A percentile compares a stretch with the other conserved stretches of the same genome.
These are phyloP conservation scores for Acarospora socialis DNA, from an alignment of 2,329 filamentous ascomycete genomes.

Conservation along the genomic window DNA sequence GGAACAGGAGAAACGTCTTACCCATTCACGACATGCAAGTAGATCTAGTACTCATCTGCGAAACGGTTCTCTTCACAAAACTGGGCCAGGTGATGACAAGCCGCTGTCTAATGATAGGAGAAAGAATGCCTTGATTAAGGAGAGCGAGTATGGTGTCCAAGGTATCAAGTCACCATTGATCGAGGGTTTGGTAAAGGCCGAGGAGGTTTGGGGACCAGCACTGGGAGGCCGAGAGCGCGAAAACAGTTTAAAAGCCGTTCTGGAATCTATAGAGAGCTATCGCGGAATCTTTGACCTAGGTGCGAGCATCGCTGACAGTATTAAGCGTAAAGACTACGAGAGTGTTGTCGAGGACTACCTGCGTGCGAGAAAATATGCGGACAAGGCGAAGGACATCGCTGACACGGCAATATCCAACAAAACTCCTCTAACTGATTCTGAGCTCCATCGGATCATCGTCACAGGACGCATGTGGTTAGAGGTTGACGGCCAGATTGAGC, in stretches of 20 bases:
- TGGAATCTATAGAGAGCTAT: slow-evolving; percentile 62
- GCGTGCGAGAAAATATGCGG: slow-evolving; percentile 65
- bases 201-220: slow-evolving; percentile 94
- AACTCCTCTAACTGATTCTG: slow-evolving; percentile 53
- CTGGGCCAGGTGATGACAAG: slow-evolving; percentile 25
- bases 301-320: slow-evolving; percentile 62
- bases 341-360: slow-evolving; percentile 74
- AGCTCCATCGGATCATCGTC: slow-evolving; percentile 75
- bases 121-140: slow-evolving; percentile 84
- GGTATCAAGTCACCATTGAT: slow-evolving; percentile 79
- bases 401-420: slow-evolving; percentile 37
- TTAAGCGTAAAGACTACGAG: slow-evolving; percentile 85
- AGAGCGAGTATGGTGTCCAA: slow-evolving; percentile 78
- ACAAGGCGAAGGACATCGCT: slow-evolving; percentile 59
- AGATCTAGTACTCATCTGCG: slow-evolving; percentile 48
- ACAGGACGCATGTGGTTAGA: slow-evolving; percentile 93
- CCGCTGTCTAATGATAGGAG: slow-evolving; percentile 41
- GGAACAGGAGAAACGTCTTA: slow-evolving; percentile 24
- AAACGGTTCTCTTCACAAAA: slow-evolving; percentile 30
- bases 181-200: slow-evolving; percentile 83
- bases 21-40: slow-evolving; percentile 54
- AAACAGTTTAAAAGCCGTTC: slow-evolving; percentile 65
- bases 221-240: slow-evolving; percentile 84
- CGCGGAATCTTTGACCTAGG: slow-evolving; percentile 72
- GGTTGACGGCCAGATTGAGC: slow-evolving; percentile 71